Conservation (phyloP, 306 rosid genomes). For the Vigna angularis region DNA sequence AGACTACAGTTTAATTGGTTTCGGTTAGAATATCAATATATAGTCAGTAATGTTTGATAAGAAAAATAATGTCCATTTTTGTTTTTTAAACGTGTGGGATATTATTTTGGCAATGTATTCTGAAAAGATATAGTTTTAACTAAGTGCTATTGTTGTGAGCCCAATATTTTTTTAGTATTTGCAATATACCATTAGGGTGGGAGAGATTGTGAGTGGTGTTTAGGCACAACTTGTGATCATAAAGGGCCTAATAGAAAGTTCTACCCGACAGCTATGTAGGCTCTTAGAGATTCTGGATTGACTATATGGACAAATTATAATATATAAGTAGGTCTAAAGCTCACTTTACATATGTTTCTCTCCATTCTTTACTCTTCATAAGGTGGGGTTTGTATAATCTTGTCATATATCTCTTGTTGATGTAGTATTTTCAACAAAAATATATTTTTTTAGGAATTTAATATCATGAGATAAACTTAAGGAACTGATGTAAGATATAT, state of each 20-base stretch:
- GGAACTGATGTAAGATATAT: background rate
- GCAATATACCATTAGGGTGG: slow-evolving; percentile 28
- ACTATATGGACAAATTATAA: no score
- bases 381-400: no score
- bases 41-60: background rate
- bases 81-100: slow-evolving; percentile 6
- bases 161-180: slow-evolving; percentile 3
- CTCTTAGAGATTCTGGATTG: no score
- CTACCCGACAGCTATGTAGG: background rate
- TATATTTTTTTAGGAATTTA: background rate
- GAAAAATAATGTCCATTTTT: background rate
- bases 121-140: slow-evolving; percentile 18
- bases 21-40: slow-evolving; percentile 41
- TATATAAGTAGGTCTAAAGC: no score
- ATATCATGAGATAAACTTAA: background rate
- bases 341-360: no score
- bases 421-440: no score
- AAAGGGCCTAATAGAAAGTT: background rate
- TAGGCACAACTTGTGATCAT: slow-evolving; percentile 11
- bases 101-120: slow-evolving; percentile 3
- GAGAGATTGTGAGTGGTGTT: background rate
- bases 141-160: slow-evolving; percentile 14
- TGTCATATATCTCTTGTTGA: no score
- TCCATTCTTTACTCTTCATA: no score
- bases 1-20: slow-evolving; percentile 12